Evolutionary conservation across 1,284 basidiomycete genomes (phyloP), one percentile per base, ranked within the genome.

Genomic region (Leccinum pachyderme): DNA sequence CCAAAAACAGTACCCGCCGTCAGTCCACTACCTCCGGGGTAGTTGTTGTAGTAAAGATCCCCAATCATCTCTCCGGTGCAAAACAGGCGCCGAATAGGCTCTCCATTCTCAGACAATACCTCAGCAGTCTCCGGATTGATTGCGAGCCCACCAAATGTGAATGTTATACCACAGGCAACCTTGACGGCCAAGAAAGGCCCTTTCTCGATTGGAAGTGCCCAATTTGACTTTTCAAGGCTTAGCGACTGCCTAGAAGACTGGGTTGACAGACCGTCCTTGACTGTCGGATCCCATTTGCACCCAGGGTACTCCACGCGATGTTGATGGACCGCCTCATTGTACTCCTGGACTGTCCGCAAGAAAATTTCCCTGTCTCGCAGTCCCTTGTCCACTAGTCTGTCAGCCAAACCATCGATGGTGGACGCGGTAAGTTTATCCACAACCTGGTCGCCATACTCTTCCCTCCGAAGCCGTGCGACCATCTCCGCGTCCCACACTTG

Each of bases 1-100:
- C 84, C 85, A 67, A 87, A 87, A 2, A 87, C 84, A 0, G 84
- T 82, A 0, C 83, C 84, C 5, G 81, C 81, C 25, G 81, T 86
- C 56, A 87, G 64, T 18, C 86, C 86, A 62, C 83, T 86, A 12
- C 85, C 86, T 18, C 84, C 83, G 0, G 85, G 86, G 64, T 87
- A 87, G 61, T 86, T 87, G 22, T 71, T 67, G 58, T 81, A 81
- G 63, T 82, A 87, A 51, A 87, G 59, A 6, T 79, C 81, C 1
- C 84, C 84, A 0, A 87, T 78, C 75, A 87, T 80, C 68, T 87
- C 86, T 15, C 86, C 86, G 1, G 83, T 75, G 57, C 81, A 84
- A 64, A 81, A 86, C 24, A 88, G 64, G 4, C 85, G 83, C 9
- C 62, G 66, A 32, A 87, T 83, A 4, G 66, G 61, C 29, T 65